These are phyloP conservation scores for Hygrophoropsis aurantiaca DNA, from an alignment of 768 basidiomycete species.

Conservation along the genomic window DNA sequence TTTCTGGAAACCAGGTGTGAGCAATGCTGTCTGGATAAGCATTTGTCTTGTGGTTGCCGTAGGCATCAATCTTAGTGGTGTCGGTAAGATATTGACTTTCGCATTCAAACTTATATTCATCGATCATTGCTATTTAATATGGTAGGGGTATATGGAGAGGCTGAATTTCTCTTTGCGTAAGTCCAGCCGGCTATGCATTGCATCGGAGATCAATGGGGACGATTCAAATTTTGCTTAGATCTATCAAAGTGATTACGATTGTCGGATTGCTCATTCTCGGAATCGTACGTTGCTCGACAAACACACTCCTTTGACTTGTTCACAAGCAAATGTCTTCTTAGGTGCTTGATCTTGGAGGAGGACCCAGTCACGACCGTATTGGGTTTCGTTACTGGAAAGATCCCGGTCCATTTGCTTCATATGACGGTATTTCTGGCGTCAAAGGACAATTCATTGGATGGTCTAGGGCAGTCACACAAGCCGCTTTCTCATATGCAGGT, in stretches of 20 bases:
- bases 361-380: conserved; percentile 50
- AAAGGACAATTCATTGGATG: conserved; percentile 51
- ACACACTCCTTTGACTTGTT: too few relatives aligned
- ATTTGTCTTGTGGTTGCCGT: conserved; percentile 46
- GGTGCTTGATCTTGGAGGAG: conserved; percentile 49
- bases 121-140: background rate
- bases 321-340: too few relatives aligned
- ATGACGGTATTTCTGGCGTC: conserved; percentile 35
- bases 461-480: conserved; percentile 56
- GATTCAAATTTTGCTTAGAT: too few relatives aligned
- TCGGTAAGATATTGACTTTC: conserved; percentile 15
- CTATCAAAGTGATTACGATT: conserved; percentile 48
- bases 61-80: conserved; percentile 35
- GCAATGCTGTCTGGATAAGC: conserved; percentile 45
- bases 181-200: conserved; percentile 6
- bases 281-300: conserved; percentile 20
- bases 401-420: conserved; percentile 59
- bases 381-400: conserved; percentile 49
- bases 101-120: background rate
- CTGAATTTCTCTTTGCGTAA: conserved; percentile 49
- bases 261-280: conserved; percentile 38
- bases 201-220: background rate
- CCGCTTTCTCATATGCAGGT: conserved; percentile 60
- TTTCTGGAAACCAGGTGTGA: conserved; percentile 36
- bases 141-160: conserved; percentile 42